Percentiles rank a stretch among this genome's conserved stretches.
phyloP scores from a whole-genome alignment of 176 grass and related monocot species.

The Miscanthus lutarioriparius region DNA sequence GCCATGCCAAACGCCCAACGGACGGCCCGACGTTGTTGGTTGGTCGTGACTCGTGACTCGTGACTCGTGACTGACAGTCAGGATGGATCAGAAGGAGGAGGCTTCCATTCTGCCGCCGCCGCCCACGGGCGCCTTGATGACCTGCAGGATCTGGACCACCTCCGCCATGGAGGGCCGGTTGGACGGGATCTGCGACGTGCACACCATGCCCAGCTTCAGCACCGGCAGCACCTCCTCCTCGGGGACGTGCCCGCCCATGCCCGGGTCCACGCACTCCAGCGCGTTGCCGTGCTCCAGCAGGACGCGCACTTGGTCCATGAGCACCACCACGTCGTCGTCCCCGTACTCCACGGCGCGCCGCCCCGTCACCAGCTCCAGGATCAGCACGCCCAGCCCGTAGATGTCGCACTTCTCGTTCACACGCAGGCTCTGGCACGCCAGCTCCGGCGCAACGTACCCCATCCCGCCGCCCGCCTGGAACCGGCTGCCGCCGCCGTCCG shows the following conservation, averaged over 20 bases:
- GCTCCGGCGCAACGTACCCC: slow-evolving; percentile 87
- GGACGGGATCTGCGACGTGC: slow-evolving; percentile 90
- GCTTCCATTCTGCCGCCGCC: slow-evolving; percentile 41
- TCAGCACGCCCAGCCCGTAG: slow-evolving; percentile 86
- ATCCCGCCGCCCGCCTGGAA: slow-evolving; percentile 56
- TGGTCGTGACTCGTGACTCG: neutral
- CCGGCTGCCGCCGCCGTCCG: slow-evolving; percentile 22
- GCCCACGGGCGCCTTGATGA: slow-evolving; percentile 73
- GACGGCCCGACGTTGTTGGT: neutral
- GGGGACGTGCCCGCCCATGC: slow-evolving; percentile 60
- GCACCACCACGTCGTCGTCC: slow-evolving; percentile 78
- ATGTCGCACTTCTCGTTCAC: slow-evolving; percentile 98
- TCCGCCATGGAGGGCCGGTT: slow-evolving; percentile 91
- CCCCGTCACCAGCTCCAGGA: slow-evolving; percentile 85
- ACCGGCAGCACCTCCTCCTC: slow-evolving; percentile 97
- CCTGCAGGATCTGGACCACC: slow-evolving; percentile 97
- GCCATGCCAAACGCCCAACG: neutral
- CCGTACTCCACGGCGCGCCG: slow-evolving; percentile 65
- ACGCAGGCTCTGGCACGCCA: slow-evolving; percentile 82
- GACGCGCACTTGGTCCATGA: slow-evolving; percentile 71
- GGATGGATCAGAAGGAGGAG: neutral
- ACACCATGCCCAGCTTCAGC: slow-evolving; percentile 70
- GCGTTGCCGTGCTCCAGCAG: slow-evolving; percentile 65
- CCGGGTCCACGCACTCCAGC: slow-evolving; percentile 69
- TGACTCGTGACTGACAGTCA: slow-evolving; percentile 19